Conservation (phyloP, 1,139 yeast species). For the Nakaseomyces glabratus region DNA sequence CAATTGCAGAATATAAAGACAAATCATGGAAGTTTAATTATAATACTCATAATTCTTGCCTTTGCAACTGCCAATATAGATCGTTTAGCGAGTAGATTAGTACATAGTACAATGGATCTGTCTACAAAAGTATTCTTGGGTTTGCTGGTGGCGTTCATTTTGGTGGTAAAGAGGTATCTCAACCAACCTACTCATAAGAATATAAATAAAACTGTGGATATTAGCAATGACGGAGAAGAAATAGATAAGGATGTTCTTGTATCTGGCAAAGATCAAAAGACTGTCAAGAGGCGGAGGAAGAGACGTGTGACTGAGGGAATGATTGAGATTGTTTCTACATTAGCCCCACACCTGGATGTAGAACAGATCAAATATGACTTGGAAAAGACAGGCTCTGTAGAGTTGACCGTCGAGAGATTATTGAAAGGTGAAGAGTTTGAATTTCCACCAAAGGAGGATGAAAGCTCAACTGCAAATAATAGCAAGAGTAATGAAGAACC, state of each 20-base stretch:
- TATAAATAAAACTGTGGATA: no score
- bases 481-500: no score
- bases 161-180: conserved; percentile 26
- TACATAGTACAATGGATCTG: conserved; percentile 14
- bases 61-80: no score
- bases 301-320: conserved; percentile 67
- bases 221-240: no score
- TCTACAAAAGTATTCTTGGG: conserved; percentile 20
- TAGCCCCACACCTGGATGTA: conserved; percentile 64
- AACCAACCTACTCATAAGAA: conserved; percentile 17
- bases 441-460: conserved; percentile 40
- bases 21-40: no score
- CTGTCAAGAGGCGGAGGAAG: conserved; percentile 1
- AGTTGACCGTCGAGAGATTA: conserved; percentile 63
- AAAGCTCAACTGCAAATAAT: no score
- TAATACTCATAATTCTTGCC: no score
- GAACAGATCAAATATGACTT: conserved; percentile 63
- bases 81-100: background rate
- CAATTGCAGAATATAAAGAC: no score
- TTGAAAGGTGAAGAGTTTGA: conserved; percentile 60
- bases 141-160: conserved; percentile 19
- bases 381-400: conserved; percentile 69
- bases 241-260: no score
- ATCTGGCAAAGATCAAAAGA: no score
- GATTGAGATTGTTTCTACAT: conserved; percentile 77